Evolutionary conservation across 192 early-diverging fungal species (phyloP), one percentile per base, ranked within the genome.

Genomic region (Coemansia aciculifera): DNA sequence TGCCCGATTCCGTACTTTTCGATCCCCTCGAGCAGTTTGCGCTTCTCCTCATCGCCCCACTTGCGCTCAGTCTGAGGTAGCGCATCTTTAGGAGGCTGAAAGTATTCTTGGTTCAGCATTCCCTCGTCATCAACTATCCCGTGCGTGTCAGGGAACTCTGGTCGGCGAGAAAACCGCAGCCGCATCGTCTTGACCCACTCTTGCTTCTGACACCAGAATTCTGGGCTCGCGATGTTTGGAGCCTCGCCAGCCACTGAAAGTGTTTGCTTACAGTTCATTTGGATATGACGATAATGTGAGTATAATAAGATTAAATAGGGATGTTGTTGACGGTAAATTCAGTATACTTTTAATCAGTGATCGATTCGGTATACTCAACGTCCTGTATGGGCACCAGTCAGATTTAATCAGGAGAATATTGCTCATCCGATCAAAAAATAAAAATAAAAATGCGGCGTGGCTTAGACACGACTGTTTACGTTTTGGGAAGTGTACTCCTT

Each of bases 1-100:
- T 94, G 92, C 12, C 94, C 93, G 72, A 95, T 93, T 11, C 93
- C 94, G 59, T 92, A 81, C 60, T 85, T 90, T 67, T 87, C 90
- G 46, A 95, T 93, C 6, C 94, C 93, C 57, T 90, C 83, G 36
- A 94, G 88, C 31, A 95, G 77, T 51, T 91, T 77, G 37, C 62
- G 62, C 37, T 88, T 87, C 73, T 96, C 91, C n/a, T 86, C 86
- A 3, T 93, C 92, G 15, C 89, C 92, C 93, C 93, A 95, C 76
- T 93, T 92, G 52, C 92, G 86, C 43, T 89, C 89, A 38, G 72
- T 64, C 59, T 79, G 74, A 3, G 84, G 71, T 29, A 82, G 59
- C 31, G 79, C 82, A 59, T 87, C 90, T 69, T 90, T 91, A 37
- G 91, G 89, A 24, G 93, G 93, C 67, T 83, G 71, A 40, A 83